Evolutionary conservation across 805 yeast genomes (phyloP).

Genomic region (Huiozyma sinensis): DNA sequence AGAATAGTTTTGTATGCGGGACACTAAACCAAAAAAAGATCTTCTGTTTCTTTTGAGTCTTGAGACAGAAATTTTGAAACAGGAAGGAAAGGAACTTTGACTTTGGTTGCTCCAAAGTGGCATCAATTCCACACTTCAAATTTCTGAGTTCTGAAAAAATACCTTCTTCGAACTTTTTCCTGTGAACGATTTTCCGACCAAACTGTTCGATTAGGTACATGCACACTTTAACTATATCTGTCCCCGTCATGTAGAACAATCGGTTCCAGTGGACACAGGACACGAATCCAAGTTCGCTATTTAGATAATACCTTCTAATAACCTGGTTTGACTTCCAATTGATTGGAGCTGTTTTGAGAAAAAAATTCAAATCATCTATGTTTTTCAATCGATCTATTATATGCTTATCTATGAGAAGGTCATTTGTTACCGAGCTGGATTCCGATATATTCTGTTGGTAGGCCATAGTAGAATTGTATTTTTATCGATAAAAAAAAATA

Average conservation of each 20-base stretch:
- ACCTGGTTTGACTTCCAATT: conserved; percentile 86
- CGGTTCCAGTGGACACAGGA: conserved; percentile 89
- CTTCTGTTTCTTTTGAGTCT: conserved; percentile 94
- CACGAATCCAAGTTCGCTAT: conserved; percentile 86
- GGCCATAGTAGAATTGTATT: background rate
- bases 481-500: too few relatives aligned
- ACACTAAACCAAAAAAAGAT: conserved; percentile 96
- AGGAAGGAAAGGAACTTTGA: conserved; percentile 76
- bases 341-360: conserved; percentile 88
- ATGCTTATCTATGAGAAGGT: background rate
- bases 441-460: background rate
- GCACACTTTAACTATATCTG: conserved; percentile 89
- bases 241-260: conserved; percentile 83
- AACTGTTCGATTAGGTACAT: conserved; percentile 81
- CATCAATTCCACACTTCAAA: conserved; percentile 77
- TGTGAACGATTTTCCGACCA: conserved; percentile 73
- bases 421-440: background rate
- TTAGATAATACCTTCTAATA: conserved; percentile 72
- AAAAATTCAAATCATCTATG: conserved; percentile 72
- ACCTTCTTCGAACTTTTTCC: conserved; percentile 95
- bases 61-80: conserved; percentile 73
- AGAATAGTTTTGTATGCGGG: conserved; percentile 83
- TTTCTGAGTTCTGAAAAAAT: conserved; percentile 83
- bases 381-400: background rate
- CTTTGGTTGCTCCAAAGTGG: conserved; percentile 77